Evolutionary conservation across 2,329 filamentous ascomycete species (phyloP).

Genomic region (Mycosphaerella arachidis): DNA sequence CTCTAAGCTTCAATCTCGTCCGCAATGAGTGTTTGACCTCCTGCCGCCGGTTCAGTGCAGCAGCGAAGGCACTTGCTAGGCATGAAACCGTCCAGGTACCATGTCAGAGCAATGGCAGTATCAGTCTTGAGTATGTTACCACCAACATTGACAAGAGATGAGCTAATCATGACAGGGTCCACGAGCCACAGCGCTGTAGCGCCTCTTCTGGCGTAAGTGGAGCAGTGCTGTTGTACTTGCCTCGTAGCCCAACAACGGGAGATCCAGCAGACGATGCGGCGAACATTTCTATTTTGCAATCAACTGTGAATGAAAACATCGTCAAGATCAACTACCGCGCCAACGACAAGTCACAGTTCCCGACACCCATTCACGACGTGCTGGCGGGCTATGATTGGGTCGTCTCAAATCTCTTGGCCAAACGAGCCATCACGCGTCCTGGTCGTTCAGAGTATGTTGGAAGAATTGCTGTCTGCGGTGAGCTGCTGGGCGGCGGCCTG

Average conservation of each 20-base stretch:
- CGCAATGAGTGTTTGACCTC: neutral
- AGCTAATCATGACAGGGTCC: constrained; percentile 15
- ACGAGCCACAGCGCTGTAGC: constrained; percentile 21
- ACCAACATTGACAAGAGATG: neutral
- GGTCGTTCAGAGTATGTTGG: constrained; percentile 29
- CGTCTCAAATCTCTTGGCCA: constrained; percentile 34
- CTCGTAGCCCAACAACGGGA: constrained; percentile 38
- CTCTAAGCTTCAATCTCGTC: neutral
- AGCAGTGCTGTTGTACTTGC: constrained; percentile 38
- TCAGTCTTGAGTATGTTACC: constrained; percentile 39
- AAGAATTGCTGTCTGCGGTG: constrained; percentile 43
- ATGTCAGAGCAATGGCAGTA: constrained; percentile 41
- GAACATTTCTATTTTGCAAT: constrained; percentile 33
- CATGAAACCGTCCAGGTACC: constrained; percentile 17
- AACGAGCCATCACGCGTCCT: constrained; percentile 22
- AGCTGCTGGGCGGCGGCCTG: constrained; percentile 46
- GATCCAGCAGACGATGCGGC: constrained; percentile 29
- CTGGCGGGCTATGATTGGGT: constrained; percentile 47
- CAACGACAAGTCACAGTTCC: constrained; percentile 36
- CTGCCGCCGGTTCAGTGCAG: neutral
- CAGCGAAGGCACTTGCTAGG: neutral
- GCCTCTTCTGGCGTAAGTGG: constrained; percentile 22
- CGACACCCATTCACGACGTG: constrained; percentile 46
- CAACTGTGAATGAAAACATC: constrained; percentile 37
- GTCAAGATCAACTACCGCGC: constrained; percentile 46